Conservation (phyloP, 352 stramenopile species). For the Phytophthora melonis region DNA sequence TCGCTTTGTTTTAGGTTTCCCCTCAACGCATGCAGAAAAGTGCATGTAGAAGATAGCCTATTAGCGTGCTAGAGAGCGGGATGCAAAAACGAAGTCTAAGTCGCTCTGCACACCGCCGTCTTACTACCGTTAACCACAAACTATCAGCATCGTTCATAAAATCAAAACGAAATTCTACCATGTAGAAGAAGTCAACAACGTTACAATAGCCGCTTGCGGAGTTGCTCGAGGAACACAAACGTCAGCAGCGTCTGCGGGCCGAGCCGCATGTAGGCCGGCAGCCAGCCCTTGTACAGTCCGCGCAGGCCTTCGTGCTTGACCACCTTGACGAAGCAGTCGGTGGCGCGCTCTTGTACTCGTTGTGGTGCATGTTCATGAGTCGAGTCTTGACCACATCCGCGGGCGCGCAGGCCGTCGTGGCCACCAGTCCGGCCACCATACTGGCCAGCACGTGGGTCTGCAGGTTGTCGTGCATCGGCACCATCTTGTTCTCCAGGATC, state of each 20-base stretch:
- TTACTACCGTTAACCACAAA: not conserved
- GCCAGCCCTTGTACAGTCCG: constrained; percentile 87
- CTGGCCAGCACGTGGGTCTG: constrained; percentile 77
- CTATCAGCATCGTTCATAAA: not conserved
- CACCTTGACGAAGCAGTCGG: constrained; percentile 86
- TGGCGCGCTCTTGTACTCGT: constrained; percentile 72
- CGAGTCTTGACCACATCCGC: constrained; percentile 87
- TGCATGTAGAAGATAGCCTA: too few species aligned
- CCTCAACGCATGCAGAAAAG: too few species aligned
- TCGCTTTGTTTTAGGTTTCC: too few species aligned
- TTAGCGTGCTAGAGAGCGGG: not conserved
- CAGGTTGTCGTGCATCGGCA: constrained; percentile 68
- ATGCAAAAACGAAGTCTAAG: not conserved
- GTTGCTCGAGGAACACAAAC: constrained; percentile 89
- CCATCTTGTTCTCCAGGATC: constrained; percentile 57
- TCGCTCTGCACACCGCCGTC: not conserved
- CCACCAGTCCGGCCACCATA: constrained; percentile 83
- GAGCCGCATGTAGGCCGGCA: constrained; percentile 85
- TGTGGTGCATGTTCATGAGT: constrained; percentile 86
- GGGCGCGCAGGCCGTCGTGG: constrained; percentile 79
- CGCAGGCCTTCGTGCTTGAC: constrained; percentile 77
- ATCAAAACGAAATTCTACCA: not conserved
- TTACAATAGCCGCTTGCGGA: constrained; percentile 75
- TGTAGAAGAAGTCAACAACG: not conserved
- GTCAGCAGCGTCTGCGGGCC: constrained; percentile 85